Conservation (phyloP, 2,329 filamentous ascomycete genomes). For the Monilinia fructigena region DNA sequence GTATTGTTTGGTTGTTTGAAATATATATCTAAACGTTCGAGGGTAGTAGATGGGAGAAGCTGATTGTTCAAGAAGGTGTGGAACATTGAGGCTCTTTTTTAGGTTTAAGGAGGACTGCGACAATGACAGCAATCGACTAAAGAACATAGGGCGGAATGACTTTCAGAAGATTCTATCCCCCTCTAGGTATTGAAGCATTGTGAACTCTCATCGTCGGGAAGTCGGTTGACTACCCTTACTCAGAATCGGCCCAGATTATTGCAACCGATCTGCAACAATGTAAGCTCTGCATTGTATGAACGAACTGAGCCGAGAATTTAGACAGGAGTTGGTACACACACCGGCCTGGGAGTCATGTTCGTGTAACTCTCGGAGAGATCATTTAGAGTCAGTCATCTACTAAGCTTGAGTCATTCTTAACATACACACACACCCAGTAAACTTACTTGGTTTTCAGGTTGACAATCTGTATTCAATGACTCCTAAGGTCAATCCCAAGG, state of each 20-base stretch:
- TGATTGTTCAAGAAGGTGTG: too few relatives aligned
- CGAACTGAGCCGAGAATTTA: background rate
- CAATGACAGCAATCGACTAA: too few relatives aligned
- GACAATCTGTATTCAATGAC: background rate
- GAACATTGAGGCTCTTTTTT: too few relatives aligned
- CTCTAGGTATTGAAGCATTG: background rate
- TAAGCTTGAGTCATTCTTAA: background rate
- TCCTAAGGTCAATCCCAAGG: background rate
- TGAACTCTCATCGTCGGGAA: background rate
- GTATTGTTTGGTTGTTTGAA: too few relatives aligned
- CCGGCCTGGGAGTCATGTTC: background rate
- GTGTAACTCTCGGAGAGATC: background rate
- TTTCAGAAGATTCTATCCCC: background rate
- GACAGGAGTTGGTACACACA: too few relatives aligned
- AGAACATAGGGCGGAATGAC: background rate
- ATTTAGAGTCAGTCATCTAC: background rate
- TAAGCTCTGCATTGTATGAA: constrained; percentile 1
- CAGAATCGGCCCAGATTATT: background rate
- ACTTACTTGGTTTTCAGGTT: background rate
- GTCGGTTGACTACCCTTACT: background rate
- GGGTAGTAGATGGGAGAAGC: too few relatives aligned
- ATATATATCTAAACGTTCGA: too few relatives aligned
- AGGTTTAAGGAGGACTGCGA: too few relatives aligned
- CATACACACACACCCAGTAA: background rate
- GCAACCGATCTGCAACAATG: background rate